Conservation (phyloP, 805 yeast species). For the Sugiyamaella smithiae region DNA sequence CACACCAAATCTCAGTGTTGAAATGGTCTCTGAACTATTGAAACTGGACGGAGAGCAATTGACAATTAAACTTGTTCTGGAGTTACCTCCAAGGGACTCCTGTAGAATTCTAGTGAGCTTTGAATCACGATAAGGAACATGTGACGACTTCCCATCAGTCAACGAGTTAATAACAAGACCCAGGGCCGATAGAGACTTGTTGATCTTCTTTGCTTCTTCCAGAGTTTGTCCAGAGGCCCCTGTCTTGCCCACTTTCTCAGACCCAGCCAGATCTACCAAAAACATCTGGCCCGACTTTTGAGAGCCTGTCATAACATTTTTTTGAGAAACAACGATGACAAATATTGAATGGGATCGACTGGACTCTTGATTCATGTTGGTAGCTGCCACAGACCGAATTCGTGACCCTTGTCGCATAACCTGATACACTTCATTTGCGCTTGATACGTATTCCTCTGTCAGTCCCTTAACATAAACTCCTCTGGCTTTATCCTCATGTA, state of each 20-base stretch:
- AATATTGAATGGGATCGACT: slow-evolving; percentile 81
- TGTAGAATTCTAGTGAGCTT: slow-evolving; percentile 74
- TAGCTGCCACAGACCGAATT: slow-evolving; percentile 52
- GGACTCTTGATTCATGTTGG: slow-evolving; percentile 69
- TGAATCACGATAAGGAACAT: slow-evolving; percentile 75
- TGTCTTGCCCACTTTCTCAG: slow-evolving; percentile 74
- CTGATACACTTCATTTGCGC: slow-evolving; percentile 54
- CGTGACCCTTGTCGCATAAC: slow-evolving; percentile 58
- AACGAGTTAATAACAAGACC: slow-evolving; percentile 80
- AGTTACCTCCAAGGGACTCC: slow-evolving; percentile 79
- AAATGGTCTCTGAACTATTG: slow-evolving; percentile 62
- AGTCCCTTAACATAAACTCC: slow-evolving; percentile 75
- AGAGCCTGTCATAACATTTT: slow-evolving; percentile 51
- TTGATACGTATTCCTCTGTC: slow-evolving; percentile 56
- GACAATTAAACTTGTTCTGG: slow-evolving; percentile 68
- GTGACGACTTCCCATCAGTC: slow-evolving; percentile 63
- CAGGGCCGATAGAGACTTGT: slow-evolving; percentile 69
- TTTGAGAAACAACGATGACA: slow-evolving; percentile 64
- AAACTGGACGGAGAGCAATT: slow-evolving; percentile 64
- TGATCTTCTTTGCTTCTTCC: slow-evolving; percentile 83
- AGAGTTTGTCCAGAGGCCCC: slow-evolving; percentile 72
- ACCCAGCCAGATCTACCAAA: slow-evolving; percentile 83
- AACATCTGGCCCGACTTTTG: slow-evolving; percentile 62
- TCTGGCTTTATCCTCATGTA: slow-evolving; percentile 61
- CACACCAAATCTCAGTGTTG: slow-evolving; percentile 71